These are phyloP conservation scores for Hansenula lynferdii DNA, from an alignment of 1,139 yeast species.

Conservation along the genomic window DNA sequence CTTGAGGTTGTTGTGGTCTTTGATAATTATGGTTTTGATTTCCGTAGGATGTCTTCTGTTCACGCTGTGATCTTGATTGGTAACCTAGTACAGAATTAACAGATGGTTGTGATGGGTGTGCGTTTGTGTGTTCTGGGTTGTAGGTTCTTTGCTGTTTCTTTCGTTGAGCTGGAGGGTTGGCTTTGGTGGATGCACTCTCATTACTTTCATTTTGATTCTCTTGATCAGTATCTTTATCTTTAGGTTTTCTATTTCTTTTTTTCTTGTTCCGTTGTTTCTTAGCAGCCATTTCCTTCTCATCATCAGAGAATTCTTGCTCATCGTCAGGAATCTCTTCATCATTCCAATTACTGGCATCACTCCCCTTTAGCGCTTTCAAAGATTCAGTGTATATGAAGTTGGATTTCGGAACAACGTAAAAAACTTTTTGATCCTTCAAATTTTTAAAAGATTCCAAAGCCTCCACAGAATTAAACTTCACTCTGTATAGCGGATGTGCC, in stretches of 20 bases:
- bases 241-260: slow-evolving; percentile 24
- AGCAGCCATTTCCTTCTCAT: slow-evolving; percentile 61
- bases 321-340: slow-evolving; percentile 93
- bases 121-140: background rate
- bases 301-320: slow-evolving; percentile 94
- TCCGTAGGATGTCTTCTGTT: too few species aligned
- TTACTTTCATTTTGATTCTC: too few species aligned
- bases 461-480: slow-evolving; percentile 60
- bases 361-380: slow-evolving; percentile 68
- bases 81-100: slow-evolving; percentile 8
- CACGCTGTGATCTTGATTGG: slow-evolving; percentile 20
- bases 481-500: slow-evolving; percentile 77
- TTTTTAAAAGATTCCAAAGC: slow-evolving; percentile 37
- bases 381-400: slow-evolving; percentile 73
- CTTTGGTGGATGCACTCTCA: too few species aligned
- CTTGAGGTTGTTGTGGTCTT: background rate
- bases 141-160: slow-evolving; percentile 2
- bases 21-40: too few species aligned
- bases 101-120: slow-evolving; percentile 9
- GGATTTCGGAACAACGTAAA: slow-evolving; percentile 76
- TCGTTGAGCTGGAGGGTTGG: too few species aligned
- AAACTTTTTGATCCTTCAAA: slow-evolving; percentile 55
- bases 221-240: too few species aligned
- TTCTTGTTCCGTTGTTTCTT: slow-evolving; percentile 47
- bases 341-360: slow-evolving; percentile 92